phyloP scores from a whole-genome alignment of 192 early-diverging fungal species.

The Coemansia sp. region DNA sequence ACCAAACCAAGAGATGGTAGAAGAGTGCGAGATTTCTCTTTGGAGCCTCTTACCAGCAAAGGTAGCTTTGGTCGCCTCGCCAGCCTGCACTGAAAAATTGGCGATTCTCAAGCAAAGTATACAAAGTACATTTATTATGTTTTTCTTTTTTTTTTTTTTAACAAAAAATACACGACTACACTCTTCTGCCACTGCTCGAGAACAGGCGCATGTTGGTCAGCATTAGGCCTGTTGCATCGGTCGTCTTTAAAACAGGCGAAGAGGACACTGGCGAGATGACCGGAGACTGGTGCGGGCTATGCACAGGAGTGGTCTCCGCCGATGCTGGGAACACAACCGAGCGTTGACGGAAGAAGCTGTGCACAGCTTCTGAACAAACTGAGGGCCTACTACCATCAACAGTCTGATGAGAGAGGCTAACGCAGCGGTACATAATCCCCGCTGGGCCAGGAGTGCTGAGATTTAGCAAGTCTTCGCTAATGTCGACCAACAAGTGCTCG shows the following conservation, averaged over 20 bases:
- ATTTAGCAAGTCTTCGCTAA: neutral
- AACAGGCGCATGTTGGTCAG: neutral
- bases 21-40: neutral
- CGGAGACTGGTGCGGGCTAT: conserved; percentile 30
- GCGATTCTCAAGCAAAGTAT: neutral
- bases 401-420: conserved; percentile 18
- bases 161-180: neutral
- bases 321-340: conserved; percentile 48
- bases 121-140: neutral
- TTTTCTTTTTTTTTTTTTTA: neutral
- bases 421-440: conserved; percentile 7
- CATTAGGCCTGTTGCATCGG: conserved; percentile 14
- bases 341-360: conserved; percentile 39
- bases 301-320: conserved; percentile 35
- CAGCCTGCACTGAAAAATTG: neutral
- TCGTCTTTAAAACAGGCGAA: conserved; percentile 25
- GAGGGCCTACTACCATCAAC: conserved; percentile 29
- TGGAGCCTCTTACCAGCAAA: neutral
- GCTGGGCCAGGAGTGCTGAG: neutral
- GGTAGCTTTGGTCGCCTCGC: neutral
- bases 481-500: neutral
- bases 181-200: neutral
- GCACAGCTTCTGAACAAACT: conserved; percentile 29
- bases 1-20: neutral
- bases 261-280: conserved; percentile 29